These are phyloP conservation scores for Saccharomycopsis schoenii DNA, from an alignment of 805 yeast genomes.

Conservation along the genomic window DNA sequence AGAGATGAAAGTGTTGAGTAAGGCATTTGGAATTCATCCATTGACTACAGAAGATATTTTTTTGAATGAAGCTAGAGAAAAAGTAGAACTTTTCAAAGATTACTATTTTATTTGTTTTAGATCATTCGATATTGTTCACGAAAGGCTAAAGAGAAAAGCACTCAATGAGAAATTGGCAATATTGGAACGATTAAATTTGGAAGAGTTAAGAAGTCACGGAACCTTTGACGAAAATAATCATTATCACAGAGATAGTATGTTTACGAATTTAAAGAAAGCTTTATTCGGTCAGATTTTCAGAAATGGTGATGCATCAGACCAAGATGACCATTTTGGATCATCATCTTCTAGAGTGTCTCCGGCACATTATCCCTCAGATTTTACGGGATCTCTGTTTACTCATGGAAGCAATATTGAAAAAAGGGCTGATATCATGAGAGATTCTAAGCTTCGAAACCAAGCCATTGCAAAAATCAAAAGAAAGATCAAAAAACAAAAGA, in stretches of 20 bases:
- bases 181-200: constrained; percentile 8
- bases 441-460: not conserved
- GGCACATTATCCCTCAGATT: not conserved
- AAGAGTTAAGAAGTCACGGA: constrained; percentile 7
- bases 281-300: constrained; percentile 3
- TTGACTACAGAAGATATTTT: constrained; percentile 92
- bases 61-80: constrained; percentile 88
- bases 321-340: constrained; percentile 1
- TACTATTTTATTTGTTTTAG: constrained; percentile 90
- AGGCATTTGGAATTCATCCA: constrained; percentile 92
- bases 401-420: not conserved
- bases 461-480: constrained; percentile 1
- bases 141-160: constrained; percentile 35
- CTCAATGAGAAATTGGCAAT: constrained; percentile 24
- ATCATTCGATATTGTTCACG: constrained; percentile 72
- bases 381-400: too few relatives aligned
- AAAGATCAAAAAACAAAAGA: constrained; percentile 9
- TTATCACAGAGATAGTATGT: not conserved
- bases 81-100: constrained; percentile 83
- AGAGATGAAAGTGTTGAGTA: constrained; percentile 85
- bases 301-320: not conserved
- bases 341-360: not conserved
- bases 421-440: not conserved
- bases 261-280: constrained; percentile 1
- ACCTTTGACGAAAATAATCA: not conserved